phyloP scores from a whole-genome alignment of 2,329 filamentous ascomycete genomes.

The Cordyceps fumosorosea region DNA sequence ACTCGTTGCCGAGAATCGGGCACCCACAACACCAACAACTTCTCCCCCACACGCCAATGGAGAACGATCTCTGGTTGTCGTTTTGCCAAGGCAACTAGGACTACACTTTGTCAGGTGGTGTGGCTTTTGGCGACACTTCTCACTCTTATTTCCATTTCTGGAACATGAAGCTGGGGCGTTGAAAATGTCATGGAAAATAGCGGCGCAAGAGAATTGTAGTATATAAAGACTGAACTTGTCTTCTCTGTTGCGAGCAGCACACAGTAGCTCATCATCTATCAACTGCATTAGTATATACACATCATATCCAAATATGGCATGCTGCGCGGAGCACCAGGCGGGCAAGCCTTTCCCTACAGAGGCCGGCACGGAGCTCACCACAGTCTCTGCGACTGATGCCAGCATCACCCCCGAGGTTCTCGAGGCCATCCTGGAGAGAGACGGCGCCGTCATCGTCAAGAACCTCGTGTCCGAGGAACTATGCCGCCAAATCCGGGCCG shows the following conservation, averaged over 20 bases:
- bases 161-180: neutral
- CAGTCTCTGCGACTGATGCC: slow-evolving; percentile 18
- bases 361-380: slow-evolving; percentile 18
- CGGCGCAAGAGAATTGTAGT: neutral
- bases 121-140: neutral
- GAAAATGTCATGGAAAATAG: neutral
- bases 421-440: slow-evolving; percentile 21
- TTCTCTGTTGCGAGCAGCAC: too few species aligned
- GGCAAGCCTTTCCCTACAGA: slow-evolving; percentile 17
- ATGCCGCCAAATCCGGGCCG: slow-evolving; percentile 28
- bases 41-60: neutral
- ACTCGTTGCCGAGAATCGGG: neutral
- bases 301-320: neutral
- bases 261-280: neutral
- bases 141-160: neutral
- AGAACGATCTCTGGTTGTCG: neutral
- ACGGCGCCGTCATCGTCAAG: slow-evolving; percentile 32
- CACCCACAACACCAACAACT: neutral
- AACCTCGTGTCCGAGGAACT: slow-evolving; percentile 27
- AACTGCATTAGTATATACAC: neutral
- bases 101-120: neutral
- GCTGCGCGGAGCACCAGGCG: slow-evolving; percentile 5
- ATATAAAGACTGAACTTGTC: neutral
- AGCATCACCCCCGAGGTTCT: slow-evolving; percentile 17
- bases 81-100: neutral